Percentiles rank a stretch among this genome's conserved stretches.
Evolutionary conservation across 2,329 filamentous ascomycete genomes (phyloP).

Genomic region (Ophiostoma perfectum): DNA sequence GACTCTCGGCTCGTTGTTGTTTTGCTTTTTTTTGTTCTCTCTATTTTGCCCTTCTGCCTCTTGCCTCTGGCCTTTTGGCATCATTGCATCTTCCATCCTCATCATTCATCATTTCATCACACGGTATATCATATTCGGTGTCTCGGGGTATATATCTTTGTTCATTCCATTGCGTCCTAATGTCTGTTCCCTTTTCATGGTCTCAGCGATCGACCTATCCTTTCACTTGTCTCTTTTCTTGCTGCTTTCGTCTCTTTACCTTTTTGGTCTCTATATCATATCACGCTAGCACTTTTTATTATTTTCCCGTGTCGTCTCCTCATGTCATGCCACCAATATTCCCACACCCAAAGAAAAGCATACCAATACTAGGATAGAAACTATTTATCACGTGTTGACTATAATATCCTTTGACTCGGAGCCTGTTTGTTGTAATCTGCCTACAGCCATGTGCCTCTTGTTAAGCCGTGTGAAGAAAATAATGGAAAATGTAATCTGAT

Average conservation of each 20-base stretch:
- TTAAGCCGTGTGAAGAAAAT: neutral
- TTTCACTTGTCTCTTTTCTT: neutral
- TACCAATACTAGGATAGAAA: neutral
- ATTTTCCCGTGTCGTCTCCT: neutral
- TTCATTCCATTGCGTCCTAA: neutral
- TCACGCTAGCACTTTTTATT: neutral
- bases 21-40: neutral
- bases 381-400: neutral
- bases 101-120: neutral
- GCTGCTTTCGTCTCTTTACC: neutral
- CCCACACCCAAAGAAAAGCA: neutral
- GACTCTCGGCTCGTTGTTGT: neutral
- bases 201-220: neutral
- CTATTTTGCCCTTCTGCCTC: neutral
- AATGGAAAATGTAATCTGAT: neutral
- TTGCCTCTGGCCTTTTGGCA: neutral
- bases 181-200: neutral
- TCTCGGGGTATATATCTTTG: neutral
- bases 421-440: neutral
- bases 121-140: constrained; percentile 4
- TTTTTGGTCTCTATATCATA: neutral
- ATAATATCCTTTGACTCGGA: neutral
- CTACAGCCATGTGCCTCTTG: too few species aligned
- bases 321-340: neutral
- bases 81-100: neutral